Percentiles rank a stretch among this genome's conserved stretches.
phyloP scores from a whole-genome alignment of 441 rosid species.

The Erodium trifolium region DNA sequence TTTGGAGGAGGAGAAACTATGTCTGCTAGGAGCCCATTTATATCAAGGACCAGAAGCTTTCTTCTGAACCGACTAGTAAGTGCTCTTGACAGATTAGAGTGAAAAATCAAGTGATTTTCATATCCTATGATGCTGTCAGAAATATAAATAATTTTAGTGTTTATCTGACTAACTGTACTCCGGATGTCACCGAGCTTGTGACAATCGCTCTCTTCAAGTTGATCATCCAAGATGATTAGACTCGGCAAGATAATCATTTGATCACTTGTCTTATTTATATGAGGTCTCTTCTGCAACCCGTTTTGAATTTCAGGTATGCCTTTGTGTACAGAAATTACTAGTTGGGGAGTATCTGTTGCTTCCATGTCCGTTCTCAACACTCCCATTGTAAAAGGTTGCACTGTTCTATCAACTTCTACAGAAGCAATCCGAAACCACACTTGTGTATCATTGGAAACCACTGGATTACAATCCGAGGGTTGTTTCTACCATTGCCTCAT shows the following conservation, averaged over 20 bases:
- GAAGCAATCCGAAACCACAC: conserved; percentile 14
- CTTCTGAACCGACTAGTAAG: conserved; percentile 23
- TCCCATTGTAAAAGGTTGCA: conserved; percentile 9
- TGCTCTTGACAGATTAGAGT: conserved; percentile 17
- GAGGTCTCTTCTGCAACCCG: conserved; percentile 16
- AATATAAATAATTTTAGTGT: conserved; percentile 14
- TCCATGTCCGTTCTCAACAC: conserved; percentile 13
- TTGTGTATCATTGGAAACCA: conserved; percentile 11
- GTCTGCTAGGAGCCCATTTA: conserved; percentile 80
- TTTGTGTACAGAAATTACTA: conserved; percentile 10
- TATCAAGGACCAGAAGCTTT: conserved; percentile 67
- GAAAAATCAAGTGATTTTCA: conserved; percentile 11
- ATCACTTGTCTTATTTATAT: conserved; percentile 10
- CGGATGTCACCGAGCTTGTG: conserved; percentile 12
- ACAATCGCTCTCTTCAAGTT: conserved; percentile 11
- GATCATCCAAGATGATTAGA: conserved; percentile 19
- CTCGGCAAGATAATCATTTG: conserved; percentile 19
- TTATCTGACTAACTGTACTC: conserved; percentile 18
- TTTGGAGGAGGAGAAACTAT: conserved; percentile 41
- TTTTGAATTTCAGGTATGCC: conserved; percentile 8
- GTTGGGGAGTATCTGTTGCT: conserved; percentile 12
- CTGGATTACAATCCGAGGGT: conserved; percentile 12
- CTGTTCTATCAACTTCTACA: neutral
- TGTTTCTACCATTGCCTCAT: conserved; percentile 13
- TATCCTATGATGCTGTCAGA: conserved; percentile 12